Evolutionary conservation across 2,329 filamentous ascomycete genomes (phyloP).

Genomic region (Alternaria triticimaculans): DNA sequence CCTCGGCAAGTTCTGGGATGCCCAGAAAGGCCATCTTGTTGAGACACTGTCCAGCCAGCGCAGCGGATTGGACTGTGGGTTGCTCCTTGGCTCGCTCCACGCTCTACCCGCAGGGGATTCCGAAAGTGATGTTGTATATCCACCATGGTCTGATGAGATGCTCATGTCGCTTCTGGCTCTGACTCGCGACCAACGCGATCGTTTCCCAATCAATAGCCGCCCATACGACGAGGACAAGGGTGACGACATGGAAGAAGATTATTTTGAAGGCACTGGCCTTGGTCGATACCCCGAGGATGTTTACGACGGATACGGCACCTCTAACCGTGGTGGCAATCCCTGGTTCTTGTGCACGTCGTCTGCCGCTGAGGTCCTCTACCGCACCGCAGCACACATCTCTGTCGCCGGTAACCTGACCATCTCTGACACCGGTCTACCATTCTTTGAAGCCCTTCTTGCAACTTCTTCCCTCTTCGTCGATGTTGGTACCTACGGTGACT

Average conservation of each 20-base stretch:
- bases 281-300: slow-evolving; percentile 55
- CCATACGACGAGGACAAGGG: slow-evolving; percentile 16
- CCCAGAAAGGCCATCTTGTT: slow-evolving; percentile 45
- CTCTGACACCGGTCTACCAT: slow-evolving; percentile 39
- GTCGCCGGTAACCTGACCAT: slow-evolving; percentile 40
- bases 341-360: slow-evolving; percentile 54
- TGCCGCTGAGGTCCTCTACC: slow-evolving; percentile 51
- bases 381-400: slow-evolving; percentile 41
- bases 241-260: slow-evolving; percentile 5
- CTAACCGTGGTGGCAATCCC: slow-evolving; percentile 44
- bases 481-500: slow-evolving; percentile 33
- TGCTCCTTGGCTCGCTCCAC: slow-evolving; percentile 50
- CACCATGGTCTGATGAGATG: slow-evolving; percentile 48
- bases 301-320: slow-evolving; percentile 48
- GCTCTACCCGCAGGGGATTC: slow-evolving; percentile 28
- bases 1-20: slow-evolving; percentile 48
- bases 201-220: slow-evolving; percentile 50
- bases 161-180: slow-evolving; percentile 47
- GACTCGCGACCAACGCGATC: slow-evolving; percentile 41
- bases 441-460: slow-evolving; percentile 47
- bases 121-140: slow-evolving; percentile 30
- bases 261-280: slow-evolving; percentile 45
- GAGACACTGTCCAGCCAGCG: slow-evolving; percentile 45
- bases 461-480: slow-evolving; percentile 29
- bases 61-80: slow-evolving; percentile 47